Evolutionary conservation across 176 grass and related monocot genomes (phyloP), one percentile per base, ranked within the genome.

Genomic region (Rhynchospora tenuis): DNA sequence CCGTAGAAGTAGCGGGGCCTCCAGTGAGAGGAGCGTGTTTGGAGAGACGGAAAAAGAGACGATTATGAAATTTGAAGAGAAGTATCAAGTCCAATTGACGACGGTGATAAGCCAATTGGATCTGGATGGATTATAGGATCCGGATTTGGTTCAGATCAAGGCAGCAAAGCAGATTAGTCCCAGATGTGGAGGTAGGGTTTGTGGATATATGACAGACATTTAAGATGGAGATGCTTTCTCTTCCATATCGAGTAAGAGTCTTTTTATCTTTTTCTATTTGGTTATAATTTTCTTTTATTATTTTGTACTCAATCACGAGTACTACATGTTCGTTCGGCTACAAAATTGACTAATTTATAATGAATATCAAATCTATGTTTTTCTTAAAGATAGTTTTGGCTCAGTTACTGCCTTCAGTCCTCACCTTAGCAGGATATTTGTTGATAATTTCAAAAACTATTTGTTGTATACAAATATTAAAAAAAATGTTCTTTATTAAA

Each of bases 81-180:
- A 98, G 69, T 95, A 95, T 83, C 96, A 95, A 82, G 86, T 95
- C 83, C 96, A 92, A 9, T 89, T 98, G 2, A 93, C 96, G 12
- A 91, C 95, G 65, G 96, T 87, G 51, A 93, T 98, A 75, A 95
- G 93, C n/a, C 86, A 89, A 12, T 95, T 89, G 10, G 93, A 98
- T 82, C 96, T 90, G 64, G 89, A 89, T 64, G 96, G 93, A 7
- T 78, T 95, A 14, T 86, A 95, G 79, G 96, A 99, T 81, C 84
- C 93, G 1, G 96, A 99, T 87, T 93, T 89, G 65, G 91, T 99
- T n/a, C 96, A 99, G 88, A 95, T 99, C 81, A 92, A 92, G 57
- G 96, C 84, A 0, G 96, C 96, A 14, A 94, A 99, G 91, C 91
- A 90, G 75, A 99, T 95, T 78, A 99, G 96, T 88, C 86, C 95